Evolutionary conservation across 176 grass and related monocot genomes (phyloP), one percentile per base, ranked within the genome.

Genomic region (Cenchrus purpureus): DNA sequence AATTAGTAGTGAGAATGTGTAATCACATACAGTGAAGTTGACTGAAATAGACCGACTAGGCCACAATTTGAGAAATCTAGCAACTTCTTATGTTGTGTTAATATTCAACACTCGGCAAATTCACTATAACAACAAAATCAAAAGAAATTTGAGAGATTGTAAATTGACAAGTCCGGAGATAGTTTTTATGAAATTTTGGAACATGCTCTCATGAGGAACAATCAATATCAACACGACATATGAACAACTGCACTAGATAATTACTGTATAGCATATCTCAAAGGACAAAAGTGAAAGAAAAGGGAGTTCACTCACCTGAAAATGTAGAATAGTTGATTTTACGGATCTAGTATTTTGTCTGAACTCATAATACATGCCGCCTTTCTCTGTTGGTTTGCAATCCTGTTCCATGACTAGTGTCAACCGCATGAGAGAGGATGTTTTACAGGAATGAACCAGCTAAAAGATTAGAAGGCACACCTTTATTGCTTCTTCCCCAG

Each of bases 321-420:
- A 98, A 91, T 98, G 93, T 74, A 98, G 87, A 62, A 98, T 98
- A 25, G 96, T 92, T 51, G 93, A 95, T 80, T 95, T 98, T 74
- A 98, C 93, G 44, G 92, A 89, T 88, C 93, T 88, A 83, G 96
- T 98, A 89, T 98, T 98, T 74, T 82, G 83, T 81, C 87, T 88
- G 68, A 98, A 98, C 80, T 95, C 91, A 79, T 94, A 98, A 83
- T 88, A 92, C 45, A 72, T 86, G 44, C 89, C 87, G 0, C 83
- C 91, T 84, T 95, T 98, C 68, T 94, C 83, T 52, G 87, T 92
- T 52, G 31, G 53, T 91, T 98, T 94, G 87, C 91, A 95, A 77
- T 92, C 93, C 96, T 98, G 67, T 71, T 71, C 81, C 40, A 68
- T 83, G 58, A 45, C 4, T 90, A 45, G 76, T 69, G 45, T 92